Conservation (phyloP, 2,329 filamentous ascomycete genomes). For the Cercospora sojina region DNA sequence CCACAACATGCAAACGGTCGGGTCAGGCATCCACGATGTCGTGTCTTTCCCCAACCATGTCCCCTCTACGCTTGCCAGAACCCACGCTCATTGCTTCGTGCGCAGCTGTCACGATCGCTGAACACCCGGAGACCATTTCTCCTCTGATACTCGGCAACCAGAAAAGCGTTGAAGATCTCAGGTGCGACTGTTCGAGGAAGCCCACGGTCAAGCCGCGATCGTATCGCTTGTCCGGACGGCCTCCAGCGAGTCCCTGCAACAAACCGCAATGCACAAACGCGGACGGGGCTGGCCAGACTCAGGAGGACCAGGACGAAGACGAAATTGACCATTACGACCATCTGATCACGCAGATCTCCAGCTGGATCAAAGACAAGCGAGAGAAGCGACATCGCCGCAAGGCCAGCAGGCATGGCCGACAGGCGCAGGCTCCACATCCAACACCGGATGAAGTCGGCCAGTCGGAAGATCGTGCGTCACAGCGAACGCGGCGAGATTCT, state of each 20-base stretch:
- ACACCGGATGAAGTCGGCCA: constrained; percentile 1
- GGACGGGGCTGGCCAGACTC: constrained; percentile 13
- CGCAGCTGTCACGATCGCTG: constrained; percentile 49
- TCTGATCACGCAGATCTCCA: constrained; percentile 63
- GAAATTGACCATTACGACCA: constrained; percentile 27
- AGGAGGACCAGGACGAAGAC: constrained; percentile 17
- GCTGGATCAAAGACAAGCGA: constrained; percentile 83
- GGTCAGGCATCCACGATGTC: not conserved
- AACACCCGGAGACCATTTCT: constrained; percentile 47
- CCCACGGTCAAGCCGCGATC: constrained; percentile 42
- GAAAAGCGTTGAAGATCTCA: constrained; percentile 47
- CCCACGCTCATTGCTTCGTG: constrained; percentile 21
- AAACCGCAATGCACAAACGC: constrained; percentile 22
- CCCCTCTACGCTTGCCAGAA: constrained; percentile 1
- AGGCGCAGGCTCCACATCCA: constrained; percentile 13
- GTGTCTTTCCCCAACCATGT: constrained; percentile 2
- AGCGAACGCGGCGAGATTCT: constrained; percentile 20
- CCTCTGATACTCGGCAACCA: constrained; percentile 48
- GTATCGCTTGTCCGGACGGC: constrained; percentile 45
- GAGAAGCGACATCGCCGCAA: constrained; percentile 59
- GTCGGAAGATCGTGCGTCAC: not conserved
- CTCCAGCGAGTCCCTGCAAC: constrained; percentile 32
- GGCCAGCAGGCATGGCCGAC: constrained; percentile 19
- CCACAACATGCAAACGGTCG: not conserved
- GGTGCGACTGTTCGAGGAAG: constrained; percentile 40